These are phyloP conservation scores for Neofusicoccum kwambonambiense DNA, from an alignment of 2,329 filamentous ascomycete genomes.

Conservation along the genomic window DNA sequence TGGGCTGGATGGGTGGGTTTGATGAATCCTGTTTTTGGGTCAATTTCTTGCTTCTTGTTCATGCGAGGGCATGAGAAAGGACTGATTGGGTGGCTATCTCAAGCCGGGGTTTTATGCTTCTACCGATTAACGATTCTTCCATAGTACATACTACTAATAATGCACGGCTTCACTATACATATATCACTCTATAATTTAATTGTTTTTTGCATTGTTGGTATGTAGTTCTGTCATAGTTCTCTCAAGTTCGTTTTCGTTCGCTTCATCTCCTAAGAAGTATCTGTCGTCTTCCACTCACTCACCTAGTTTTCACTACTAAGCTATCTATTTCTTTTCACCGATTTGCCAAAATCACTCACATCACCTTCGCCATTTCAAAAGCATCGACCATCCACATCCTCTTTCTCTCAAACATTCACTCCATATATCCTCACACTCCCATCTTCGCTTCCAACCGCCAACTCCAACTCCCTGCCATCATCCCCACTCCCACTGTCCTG, in stretches of 20 bases:
- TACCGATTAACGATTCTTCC: not conserved
- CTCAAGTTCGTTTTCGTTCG: too few species aligned
- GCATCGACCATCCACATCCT: not conserved
- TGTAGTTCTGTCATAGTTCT: too few species aligned
- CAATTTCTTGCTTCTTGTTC: not conserved
- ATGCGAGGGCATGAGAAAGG: not conserved
- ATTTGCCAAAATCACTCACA: too few species aligned
- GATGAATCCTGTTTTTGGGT: not conserved
- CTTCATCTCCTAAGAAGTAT: too few species aligned
- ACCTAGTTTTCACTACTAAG: too few species aligned
- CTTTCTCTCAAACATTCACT: not conserved
- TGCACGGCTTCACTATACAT: not conserved
- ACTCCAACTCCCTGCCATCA: constrained; percentile 22
- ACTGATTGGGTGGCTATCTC: not conserved
- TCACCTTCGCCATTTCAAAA: too few species aligned
- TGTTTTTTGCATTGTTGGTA: too few species aligned
- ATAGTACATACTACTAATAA: constrained; percentile 15
- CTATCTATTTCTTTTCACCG: too few species aligned
- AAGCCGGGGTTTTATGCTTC: not conserved
- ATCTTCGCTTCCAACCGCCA: constrained; percentile 45
- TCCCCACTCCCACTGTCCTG: not conserved
- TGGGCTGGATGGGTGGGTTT: not conserved
- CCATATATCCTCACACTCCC: constrained; percentile 37
- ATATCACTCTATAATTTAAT: not conserved
- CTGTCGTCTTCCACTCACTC: too few species aligned